phyloP scores from a whole-genome alignment of 202 grass and related monocot species.

The Setaria italica region DNA sequence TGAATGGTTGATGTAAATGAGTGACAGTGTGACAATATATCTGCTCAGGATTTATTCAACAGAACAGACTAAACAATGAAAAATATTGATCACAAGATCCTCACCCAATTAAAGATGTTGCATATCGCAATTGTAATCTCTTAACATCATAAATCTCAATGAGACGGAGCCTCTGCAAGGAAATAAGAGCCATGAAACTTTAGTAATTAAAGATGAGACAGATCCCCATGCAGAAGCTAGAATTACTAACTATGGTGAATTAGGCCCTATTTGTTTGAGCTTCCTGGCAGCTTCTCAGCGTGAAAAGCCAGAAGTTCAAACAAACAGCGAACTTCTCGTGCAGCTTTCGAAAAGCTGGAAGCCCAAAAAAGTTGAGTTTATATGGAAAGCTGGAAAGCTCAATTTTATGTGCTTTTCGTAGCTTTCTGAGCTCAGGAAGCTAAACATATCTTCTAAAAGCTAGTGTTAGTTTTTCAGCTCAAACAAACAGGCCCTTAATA shows the following conservation, averaged over 20 bases:
- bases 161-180: conserved; percentile 83
- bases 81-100: conserved; percentile 16
- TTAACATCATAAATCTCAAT: conserved; percentile 98
- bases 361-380: too few species aligned
- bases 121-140: conserved; percentile 89
- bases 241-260: not conserved
- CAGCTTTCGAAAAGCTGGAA: too few species aligned
- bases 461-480: too few species aligned
- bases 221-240: not conserved
- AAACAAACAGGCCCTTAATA: too few species aligned
- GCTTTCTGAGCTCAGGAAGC: too few species aligned
- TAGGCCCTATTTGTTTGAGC: too few species aligned
- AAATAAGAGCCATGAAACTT: conserved; percentile 20
- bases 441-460: too few species aligned
- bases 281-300: too few species aligned
- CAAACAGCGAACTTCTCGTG: too few species aligned
- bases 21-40: conserved; percentile 22
- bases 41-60: not conserved
- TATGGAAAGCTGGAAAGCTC: too few species aligned
- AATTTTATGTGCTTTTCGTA: too few species aligned
- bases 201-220: conserved; percentile 7
- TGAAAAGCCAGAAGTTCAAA: too few species aligned
- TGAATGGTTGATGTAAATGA: conserved; percentile 36
- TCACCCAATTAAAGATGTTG: conserved; percentile 93
- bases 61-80: conserved; percentile 8